These are phyloP conservation scores for Russula dissimulans DNA, from an alignment of 768 basidiomycete genomes.

Conservation along the genomic window DNA sequence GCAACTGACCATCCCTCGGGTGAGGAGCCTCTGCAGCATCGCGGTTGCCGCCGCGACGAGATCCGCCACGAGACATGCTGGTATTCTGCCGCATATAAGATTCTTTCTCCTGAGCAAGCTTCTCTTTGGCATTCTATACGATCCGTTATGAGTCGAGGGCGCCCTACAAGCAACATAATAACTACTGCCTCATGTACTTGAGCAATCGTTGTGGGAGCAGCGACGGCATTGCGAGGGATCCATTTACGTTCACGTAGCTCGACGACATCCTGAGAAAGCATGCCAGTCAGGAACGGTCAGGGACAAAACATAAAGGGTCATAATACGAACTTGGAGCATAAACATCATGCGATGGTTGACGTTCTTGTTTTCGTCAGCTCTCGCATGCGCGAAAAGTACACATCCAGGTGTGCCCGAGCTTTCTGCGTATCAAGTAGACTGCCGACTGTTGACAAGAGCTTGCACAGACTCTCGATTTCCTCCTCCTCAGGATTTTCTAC, in stretches of 20 bases:
- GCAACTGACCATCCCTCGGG: slow-evolving; percentile 72
- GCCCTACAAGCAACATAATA: neutral
- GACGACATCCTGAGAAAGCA: slow-evolving; percentile 62
- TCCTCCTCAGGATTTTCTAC: slow-evolving; percentile 95
- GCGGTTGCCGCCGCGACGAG: slow-evolving; percentile 74
- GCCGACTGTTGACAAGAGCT: slow-evolving; percentile 85
- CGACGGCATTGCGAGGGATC: slow-evolving; percentile 59
- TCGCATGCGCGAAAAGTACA: slow-evolving; percentile 89
- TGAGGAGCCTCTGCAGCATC: slow-evolving; percentile 47
- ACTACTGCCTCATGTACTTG: slow-evolving; percentile 82
- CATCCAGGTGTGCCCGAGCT: slow-evolving; percentile 78
- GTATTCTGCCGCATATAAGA: slow-evolving; percentile 48
- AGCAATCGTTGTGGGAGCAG: slow-evolving; percentile 81
- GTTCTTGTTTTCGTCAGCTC: slow-evolving; percentile 64
- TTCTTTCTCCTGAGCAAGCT: slow-evolving; percentile 77
- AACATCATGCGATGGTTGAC: slow-evolving; percentile 86
- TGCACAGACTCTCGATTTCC: slow-evolving; percentile 94
- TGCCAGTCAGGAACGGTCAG: slow-evolving; percentile 5
- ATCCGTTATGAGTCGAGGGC: neutral
- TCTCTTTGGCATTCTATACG: slow-evolving; percentile 73
- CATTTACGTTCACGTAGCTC: slow-evolving; percentile 82
- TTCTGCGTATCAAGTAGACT: slow-evolving; percentile 70
- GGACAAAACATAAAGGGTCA: neutral
- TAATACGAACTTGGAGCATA: slow-evolving; percentile 76
- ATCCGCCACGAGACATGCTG: slow-evolving; percentile 85